These are phyloP conservation scores for Calycina herbarum DNA, from an alignment of 2,329 filamentous ascomycete genomes.

Conservation along the genomic window DNA sequence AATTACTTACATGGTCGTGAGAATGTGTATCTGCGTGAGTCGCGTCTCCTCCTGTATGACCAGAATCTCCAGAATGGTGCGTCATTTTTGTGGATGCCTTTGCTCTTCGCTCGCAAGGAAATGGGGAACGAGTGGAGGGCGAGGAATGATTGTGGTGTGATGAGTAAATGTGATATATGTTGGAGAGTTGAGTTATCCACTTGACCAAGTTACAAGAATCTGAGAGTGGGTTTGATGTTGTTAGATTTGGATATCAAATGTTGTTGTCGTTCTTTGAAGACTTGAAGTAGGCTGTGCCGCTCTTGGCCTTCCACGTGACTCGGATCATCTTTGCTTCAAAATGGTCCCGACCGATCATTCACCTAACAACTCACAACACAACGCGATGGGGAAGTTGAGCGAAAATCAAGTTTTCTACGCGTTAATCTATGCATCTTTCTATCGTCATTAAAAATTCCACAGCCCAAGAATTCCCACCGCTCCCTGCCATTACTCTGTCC, in stretches of 20 bases:
- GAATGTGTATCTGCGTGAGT: background rate
- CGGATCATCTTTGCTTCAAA: background rate
- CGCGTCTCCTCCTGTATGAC: background rate
- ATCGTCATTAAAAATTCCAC: too few relatives aligned
- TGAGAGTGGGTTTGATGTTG: background rate
- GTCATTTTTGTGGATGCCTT: background rate
- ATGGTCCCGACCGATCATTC: too few relatives aligned
- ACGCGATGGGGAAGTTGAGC: too few relatives aligned
- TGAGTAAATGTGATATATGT: background rate
- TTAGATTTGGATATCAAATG: background rate
- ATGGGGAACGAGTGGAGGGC: background rate
- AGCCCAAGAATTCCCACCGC: too few relatives aligned
- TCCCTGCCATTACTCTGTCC: too few relatives aligned
- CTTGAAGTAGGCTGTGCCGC: background rate
- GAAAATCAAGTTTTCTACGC: too few relatives aligned
- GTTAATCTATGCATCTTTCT: too few relatives aligned
- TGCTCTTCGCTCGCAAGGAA: background rate
- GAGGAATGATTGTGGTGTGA: background rate
- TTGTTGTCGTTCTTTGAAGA: background rate
- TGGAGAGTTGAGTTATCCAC: background rate
- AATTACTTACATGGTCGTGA: background rate
- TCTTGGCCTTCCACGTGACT: background rate
- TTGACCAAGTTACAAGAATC: background rate
- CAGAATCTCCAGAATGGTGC: background rate
- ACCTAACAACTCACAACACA: too few relatives aligned